Conservation (phyloP, 1,284 basidiomycete species). For the Moesziomyces sp. region DNA sequence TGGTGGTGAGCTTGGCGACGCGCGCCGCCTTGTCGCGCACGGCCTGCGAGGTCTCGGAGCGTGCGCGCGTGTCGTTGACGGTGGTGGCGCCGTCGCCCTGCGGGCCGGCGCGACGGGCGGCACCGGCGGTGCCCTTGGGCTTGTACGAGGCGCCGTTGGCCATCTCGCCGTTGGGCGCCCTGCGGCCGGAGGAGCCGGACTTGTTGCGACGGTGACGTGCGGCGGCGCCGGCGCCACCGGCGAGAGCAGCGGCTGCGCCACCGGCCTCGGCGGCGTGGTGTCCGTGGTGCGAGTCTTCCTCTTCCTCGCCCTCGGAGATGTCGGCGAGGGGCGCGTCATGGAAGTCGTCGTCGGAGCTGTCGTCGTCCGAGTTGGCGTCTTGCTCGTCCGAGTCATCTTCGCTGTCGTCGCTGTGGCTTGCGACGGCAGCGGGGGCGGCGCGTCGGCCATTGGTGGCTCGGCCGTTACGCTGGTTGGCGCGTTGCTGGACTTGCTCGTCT, state of each 20-base stretch:
- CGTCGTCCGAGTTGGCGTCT: constrained; percentile 14
- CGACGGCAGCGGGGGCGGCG: constrained; percentile 19
- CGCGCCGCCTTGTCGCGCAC: constrained; percentile 60
- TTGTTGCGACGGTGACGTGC: constrained; percentile 34
- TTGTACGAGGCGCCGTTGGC: constrained; percentile 20
- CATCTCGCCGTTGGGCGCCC: constrained; percentile 7
- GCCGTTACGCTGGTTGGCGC: constrained; percentile 14
- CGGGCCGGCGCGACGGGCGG: constrained; percentile 42
- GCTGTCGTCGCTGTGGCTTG: constrained; percentile 7
- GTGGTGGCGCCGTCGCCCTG: constrained; percentile 6
- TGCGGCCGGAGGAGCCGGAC: constrained; percentile 18
- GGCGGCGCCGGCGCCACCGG: constrained; percentile 18
- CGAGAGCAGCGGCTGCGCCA: constrained; percentile 12
- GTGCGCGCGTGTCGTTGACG: constrained; percentile 45
- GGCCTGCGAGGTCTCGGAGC: constrained; percentile 34
- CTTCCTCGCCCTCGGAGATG: constrained; percentile 57
- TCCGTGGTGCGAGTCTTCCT: constrained; percentile 38
- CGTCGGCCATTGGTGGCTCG: constrained; percentile 12
- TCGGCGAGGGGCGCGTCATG: constrained; percentile 59
- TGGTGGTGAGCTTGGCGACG: constrained; percentile 52
- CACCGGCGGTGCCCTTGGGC: constrained; percentile 44
- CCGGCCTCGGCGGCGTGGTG: constrained; percentile 8
- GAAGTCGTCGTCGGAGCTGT: constrained; percentile 52
- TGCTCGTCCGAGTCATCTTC: constrained; percentile 11
- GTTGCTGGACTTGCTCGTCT: constrained; percentile 4